These are phyloP conservation scores for Phytophthora capsici DNA, from an alignment of 352 stramenopile genomes.

Conservation along the genomic window DNA sequence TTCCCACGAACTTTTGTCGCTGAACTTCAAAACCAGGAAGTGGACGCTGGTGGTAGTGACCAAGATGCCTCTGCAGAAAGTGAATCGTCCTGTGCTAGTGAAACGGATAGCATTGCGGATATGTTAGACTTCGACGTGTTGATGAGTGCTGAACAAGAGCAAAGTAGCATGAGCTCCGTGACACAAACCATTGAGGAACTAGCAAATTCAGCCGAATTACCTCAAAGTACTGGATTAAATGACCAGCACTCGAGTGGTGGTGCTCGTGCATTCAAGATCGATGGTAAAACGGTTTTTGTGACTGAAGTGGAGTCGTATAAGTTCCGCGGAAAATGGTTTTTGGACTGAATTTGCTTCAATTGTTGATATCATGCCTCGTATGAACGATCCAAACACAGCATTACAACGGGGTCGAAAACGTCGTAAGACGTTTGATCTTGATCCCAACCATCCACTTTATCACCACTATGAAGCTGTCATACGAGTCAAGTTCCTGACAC, in stretches of 20 bases:
- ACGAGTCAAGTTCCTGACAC: background rate
- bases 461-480: background rate
- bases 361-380: slow-evolving; percentile 3
- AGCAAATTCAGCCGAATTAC: no score
- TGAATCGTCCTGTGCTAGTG: no score
- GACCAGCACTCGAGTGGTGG: no score
- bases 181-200: no score
- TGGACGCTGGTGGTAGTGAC: no score
- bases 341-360: background rate
- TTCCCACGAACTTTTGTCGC: background rate
- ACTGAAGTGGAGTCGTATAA: slow-evolving; percentile 4
- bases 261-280: background rate
- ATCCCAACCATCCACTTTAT: background rate
- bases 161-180: no score
- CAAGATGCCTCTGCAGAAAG: no score
- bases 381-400: background rate
- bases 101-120: no score
- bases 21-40: no score
- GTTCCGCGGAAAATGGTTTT: background rate
- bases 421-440: background rate
- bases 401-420: background rate
- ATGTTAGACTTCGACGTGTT: no score
- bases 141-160: no score
- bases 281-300: background rate
- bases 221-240: no score